Conservation (phyloP, 202 grass and related monocot genomes). For the Digitaria exilis region DNA sequence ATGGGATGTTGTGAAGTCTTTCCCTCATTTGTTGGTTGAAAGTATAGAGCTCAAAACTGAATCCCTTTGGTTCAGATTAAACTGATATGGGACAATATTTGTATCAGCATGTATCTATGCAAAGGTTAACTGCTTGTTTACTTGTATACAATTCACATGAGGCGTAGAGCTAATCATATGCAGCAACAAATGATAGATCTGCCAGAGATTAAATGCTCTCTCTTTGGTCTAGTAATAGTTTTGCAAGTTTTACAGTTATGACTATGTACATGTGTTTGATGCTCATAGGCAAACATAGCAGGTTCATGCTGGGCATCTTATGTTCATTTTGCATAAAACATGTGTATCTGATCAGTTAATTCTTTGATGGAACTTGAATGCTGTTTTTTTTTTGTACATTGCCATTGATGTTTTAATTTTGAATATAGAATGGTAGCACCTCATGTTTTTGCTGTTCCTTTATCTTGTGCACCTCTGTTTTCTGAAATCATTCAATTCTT, state of each 20-base stretch:
- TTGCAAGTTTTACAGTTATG: neutral
- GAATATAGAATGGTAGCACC: neutral
- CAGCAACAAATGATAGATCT: neutral
- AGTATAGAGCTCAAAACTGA: neutral
- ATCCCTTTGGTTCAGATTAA: neutral
- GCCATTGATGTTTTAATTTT: neutral
- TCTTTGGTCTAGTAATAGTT: neutral
- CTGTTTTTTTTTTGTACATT: neutral
- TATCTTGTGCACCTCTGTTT: neutral
- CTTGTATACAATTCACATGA: neutral
- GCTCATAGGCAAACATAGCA: neutral
- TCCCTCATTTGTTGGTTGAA: neutral
- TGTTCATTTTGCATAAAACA: neutral
- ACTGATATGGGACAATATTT: neutral
- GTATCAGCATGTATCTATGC: neutral
- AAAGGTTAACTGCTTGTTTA: neutral
- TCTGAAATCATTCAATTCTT: constrained; percentile 8
- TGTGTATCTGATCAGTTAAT: neutral
- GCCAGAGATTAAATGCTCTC: neutral
- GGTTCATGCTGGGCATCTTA: neutral
- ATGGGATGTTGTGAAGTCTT: neutral
- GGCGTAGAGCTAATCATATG: neutral
- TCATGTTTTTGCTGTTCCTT: constrained; percentile 23
- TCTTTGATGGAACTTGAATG: neutral
- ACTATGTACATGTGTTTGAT: neutral